Evolutionary conservation across 345 rosid genomes (phyloP).

Genomic region (Eucalyptus virginea): DNA sequence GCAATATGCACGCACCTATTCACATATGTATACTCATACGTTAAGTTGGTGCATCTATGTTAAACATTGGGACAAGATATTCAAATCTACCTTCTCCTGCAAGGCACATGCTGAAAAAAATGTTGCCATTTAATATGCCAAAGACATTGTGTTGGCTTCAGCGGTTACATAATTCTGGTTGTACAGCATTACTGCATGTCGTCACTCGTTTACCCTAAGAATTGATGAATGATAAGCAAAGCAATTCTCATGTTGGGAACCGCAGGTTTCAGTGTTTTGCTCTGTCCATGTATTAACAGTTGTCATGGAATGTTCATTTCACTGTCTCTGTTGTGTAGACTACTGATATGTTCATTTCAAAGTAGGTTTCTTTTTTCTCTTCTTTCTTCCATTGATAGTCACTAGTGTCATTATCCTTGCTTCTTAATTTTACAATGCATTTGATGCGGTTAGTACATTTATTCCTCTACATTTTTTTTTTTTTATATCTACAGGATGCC

Average conservation of each 20-base stretch:
- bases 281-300: background rate
- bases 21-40: background rate
- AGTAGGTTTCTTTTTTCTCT: background rate
- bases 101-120: background rate
- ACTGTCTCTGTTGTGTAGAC: background rate
- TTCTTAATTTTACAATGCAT: background rate
- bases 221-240: background rate
- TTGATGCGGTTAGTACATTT: background rate
- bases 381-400: background rate
- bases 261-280: background rate
- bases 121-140: background rate
- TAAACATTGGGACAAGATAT: background rate
- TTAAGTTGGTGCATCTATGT: background rate
- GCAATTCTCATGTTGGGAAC: background rate
- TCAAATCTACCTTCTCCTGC: background rate
- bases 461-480: background rate
- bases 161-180: background rate
- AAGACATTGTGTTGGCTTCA: background rate
- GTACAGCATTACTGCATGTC: background rate
- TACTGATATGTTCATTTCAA: background rate
- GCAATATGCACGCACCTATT: background rate
- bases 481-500: slow-evolving; percentile 45
- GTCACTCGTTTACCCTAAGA: background rate
- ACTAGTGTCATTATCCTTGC: background rate
- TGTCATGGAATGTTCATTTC: background rate